These are phyloP conservation scores for Sequoiadendron giganteum DNA, from an alignment of 75 land plant species.

Conservation along the genomic window DNA sequence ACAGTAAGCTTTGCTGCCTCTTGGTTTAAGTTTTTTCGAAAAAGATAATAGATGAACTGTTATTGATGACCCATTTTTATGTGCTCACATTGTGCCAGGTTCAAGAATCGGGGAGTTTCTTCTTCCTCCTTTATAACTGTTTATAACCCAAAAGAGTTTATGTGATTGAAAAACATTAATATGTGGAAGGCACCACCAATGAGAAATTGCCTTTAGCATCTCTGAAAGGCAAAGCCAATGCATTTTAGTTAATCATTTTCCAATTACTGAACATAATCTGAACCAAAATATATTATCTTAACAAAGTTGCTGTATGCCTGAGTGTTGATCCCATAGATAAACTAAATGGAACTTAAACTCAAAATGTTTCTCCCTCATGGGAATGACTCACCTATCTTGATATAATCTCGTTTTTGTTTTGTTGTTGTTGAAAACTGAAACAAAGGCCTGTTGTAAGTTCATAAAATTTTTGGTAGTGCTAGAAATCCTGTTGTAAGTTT, in stretches of 20 bases:
- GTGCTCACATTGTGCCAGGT: neutral
- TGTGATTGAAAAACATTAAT: neutral
- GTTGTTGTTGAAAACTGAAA: neutral
- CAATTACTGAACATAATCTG: neutral
- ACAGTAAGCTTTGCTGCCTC: neutral
- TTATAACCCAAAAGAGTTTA: neutral
- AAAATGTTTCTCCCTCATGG: too few species aligned
- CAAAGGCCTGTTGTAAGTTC: neutral
- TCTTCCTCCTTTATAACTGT: neutral
- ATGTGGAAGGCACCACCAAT: neutral
- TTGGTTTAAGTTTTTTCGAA: neutral
- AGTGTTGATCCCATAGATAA: too few species aligned
- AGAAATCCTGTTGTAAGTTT: neutral
- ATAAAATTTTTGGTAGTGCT: neutral
- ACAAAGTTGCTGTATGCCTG: neutral
- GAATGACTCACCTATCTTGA: too few species aligned
- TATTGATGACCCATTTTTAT: neutral
- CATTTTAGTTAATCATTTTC: neutral
- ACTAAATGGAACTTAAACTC: too few species aligned
- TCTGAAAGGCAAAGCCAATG: neutral
- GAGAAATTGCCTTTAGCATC: neutral
- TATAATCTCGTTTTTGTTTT: too few species aligned
- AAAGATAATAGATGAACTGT: neutral
- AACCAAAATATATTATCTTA: too few species aligned
- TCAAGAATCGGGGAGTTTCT: neutral